Evolutionary conservation across 371 early-diverging fungal genomes (phyloP).

Genomic region (Funneliformis caledonium): DNA sequence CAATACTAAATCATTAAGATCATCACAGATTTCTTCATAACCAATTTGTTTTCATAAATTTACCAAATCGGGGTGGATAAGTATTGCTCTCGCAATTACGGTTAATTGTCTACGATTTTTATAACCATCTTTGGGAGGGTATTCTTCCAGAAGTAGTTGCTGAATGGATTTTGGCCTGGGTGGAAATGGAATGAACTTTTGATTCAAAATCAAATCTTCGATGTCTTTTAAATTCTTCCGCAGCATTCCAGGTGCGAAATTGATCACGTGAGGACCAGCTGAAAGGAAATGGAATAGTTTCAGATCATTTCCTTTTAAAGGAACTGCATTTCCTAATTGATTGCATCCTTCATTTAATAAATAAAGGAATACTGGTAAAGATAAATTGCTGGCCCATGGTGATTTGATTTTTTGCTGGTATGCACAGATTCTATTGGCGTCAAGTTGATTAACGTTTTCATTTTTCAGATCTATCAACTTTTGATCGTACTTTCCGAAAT

Average conservation of each 20-base stretch:
- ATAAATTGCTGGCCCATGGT: not conserved
- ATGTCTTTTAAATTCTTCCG: not conserved
- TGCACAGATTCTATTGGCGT: not conserved
- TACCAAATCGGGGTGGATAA: no score
- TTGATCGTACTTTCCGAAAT: slow-evolving; percentile 15
- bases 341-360: not conserved
- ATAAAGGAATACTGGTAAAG: not conserved
- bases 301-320: slow-evolving; percentile 6
- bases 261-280: not conserved
- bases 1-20: no score
- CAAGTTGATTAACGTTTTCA: not conserved
- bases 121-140: not conserved
- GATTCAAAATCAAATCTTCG: not conserved
- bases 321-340: not conserved
- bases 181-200: not conserved
- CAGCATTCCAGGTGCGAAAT: not conserved
- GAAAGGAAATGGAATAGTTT: slow-evolving; percentile 16
- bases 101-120: slow-evolving; percentile 1
- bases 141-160: not conserved
- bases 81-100: not conserved
- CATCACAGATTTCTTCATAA: no score
- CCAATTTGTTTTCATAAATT: no score
- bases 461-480: not conserved
- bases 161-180: not conserved
- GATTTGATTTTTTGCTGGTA: not conserved